A percentile compares a stretch with the other conserved stretches of the same genome.
phyloP scores from a whole-genome alignment of 1,284 basidiomycete genomes.

The Ganoderma resinaceum region DNA sequence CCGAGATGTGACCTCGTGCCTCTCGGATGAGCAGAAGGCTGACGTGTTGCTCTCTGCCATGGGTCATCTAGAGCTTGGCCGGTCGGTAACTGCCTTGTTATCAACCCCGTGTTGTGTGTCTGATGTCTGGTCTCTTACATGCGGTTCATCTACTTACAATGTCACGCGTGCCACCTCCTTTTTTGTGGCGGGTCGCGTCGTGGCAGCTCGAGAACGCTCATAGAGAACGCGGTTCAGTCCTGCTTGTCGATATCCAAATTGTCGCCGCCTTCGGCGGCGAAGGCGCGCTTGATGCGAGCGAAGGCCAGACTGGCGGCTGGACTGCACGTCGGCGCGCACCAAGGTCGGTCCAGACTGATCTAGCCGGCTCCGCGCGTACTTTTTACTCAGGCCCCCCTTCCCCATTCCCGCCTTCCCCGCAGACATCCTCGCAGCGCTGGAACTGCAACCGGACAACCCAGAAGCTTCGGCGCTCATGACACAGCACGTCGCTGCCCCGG shows the following conservation, averaged over 20 bases:
- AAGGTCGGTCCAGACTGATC: constrained; percentile 53
- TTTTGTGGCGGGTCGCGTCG: constrained; percentile 6
- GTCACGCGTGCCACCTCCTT: constrained; percentile 1
- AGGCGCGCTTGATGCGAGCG: constrained; percentile 68
- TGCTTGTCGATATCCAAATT: constrained; percentile 65
- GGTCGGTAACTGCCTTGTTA: constrained; percentile 32
- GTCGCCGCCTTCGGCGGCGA: constrained; percentile 58
- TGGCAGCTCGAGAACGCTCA: constrained; percentile 61
- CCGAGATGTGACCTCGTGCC: constrained; percentile 62
- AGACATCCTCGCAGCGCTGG: constrained; percentile 73
- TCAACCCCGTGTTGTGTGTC: constrained; percentile 20
- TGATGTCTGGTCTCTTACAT: constrained; percentile 23
- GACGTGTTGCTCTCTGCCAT: constrained; percentile 71
- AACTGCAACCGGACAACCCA: constrained; percentile 69
- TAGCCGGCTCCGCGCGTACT: constrained; percentile 30
- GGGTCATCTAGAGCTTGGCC: constrained; percentile 50
- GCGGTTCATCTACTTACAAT: constrained; percentile 11
- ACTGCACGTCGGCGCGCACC: constrained; percentile 64
- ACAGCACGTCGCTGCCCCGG: constrained; percentile 39
- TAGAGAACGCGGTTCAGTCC: constrained; percentile 79
- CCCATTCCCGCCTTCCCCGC: constrained; percentile 9
- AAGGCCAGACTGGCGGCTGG: constrained; percentile 66
- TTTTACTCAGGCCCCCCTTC: constrained; percentile 31
- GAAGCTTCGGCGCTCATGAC: constrained; percentile 69
- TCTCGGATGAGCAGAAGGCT: constrained; percentile 69